Evolutionary conservation across 305 asterid species (phyloP), one percentile per base, ranked within the genome.

Genomic region (Ajuga reptans): DNA sequence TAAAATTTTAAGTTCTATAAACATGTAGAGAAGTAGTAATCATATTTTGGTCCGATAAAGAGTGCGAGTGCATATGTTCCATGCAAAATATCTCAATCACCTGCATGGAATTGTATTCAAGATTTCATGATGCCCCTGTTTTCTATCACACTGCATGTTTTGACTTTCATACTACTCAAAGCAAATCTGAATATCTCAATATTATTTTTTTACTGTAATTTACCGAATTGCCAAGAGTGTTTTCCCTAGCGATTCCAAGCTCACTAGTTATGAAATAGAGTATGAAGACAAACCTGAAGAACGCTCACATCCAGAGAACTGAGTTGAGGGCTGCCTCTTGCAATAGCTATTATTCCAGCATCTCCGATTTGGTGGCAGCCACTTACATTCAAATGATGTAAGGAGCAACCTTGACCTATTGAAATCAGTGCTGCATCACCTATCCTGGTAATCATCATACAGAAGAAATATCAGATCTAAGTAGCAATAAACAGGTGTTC

Each of bases 241-340:
- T 21, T 64, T 55, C 15, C 51, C 52, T 37, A 55, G 43, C 14
- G 3, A 64, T 52, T 17, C 5, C 39, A 34, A 52, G n/a, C 59
- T 66, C 69, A 34, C 3, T 9, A 49, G 29, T 37, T 57, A 31
- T 1, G 69, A 14, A 43, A n/a, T n/a, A 14, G 63, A 73, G 72
- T 45, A 34, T n/a, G 21, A 53, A 64, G 70, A 9, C 72, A 31
- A 55, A 92, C 98, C 98, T 88, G 93, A 69, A 92, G 95, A 50
- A 90, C 93, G 66, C 97, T 92, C 4, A 84, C 84, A 74, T 92
- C 98, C 75, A 90, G 82, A 78, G 78, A 86, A 75, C 68, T 83
- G 71, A 92, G 93, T 75, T 79, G 84, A 54, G 95, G 96, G 80
- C 89, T 83, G 56, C 97, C 96, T 82, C 88, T 83, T 41, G 96